These are phyloP conservation scores for Acer yangbiense DNA, from an alignment of 345 rosid genomes.

Conservation along the genomic window DNA sequence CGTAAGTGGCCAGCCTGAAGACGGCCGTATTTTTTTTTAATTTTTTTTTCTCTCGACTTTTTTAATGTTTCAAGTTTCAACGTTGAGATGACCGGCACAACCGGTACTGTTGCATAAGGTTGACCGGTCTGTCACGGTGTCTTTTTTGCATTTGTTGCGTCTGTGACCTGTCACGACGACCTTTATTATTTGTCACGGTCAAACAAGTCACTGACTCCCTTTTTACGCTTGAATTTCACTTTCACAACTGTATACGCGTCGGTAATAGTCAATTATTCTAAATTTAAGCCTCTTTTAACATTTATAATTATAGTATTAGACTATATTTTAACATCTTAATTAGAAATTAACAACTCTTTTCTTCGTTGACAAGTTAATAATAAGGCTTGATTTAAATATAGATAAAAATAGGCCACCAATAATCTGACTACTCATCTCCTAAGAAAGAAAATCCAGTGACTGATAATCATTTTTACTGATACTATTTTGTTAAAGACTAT, in stretches of 20 bases:
- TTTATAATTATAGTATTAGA: no score
- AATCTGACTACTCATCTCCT: not conserved
- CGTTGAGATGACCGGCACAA: slow-evolving; percentile 28
- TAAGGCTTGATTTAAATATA: no score
- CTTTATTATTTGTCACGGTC: not conserved
- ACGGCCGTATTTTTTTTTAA: not conserved
- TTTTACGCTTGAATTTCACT: not conserved
- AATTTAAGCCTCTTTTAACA: no score
- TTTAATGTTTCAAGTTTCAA: not conserved
- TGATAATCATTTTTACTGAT: not conserved
- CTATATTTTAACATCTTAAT: no score
- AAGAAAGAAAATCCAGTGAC: not conserved
- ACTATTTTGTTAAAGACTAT: not conserved
- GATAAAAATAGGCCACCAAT: not conserved
- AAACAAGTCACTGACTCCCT: not conserved
- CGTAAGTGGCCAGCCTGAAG: not conserved
- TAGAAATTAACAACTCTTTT: no score
- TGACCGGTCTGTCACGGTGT: slow-evolving; percentile 26
- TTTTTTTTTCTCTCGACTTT: no score
- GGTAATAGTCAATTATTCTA: not conserved
- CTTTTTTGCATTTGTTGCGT: not conserved
- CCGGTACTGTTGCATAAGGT: slow-evolving; percentile 26
- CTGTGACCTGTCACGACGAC: not conserved
- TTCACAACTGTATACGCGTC: not conserved
- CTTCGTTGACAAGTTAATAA: no score